These are phyloP conservation scores for Eragrostis tef DNA, from an alignment of 202 grass and related monocot genomes.

Conservation along the genomic window DNA sequence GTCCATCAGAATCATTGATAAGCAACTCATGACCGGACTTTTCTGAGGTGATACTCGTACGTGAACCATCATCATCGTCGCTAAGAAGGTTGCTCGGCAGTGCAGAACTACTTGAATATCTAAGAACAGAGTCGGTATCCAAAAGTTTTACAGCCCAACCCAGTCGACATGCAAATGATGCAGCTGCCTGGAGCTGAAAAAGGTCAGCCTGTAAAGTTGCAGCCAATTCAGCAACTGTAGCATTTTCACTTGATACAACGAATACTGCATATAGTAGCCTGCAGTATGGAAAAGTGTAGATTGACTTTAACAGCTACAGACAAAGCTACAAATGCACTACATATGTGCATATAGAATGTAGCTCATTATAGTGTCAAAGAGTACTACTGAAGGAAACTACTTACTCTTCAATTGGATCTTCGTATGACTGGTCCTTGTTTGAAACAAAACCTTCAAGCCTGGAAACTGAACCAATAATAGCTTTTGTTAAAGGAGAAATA, in stretches of 20 bases:
- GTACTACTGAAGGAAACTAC: conserved; percentile 34
- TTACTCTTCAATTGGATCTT: conserved; percentile 99
- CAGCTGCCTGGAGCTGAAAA: conserved; percentile 84
- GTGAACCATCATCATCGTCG: conserved; percentile 67
- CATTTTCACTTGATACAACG: conserved; percentile 97
- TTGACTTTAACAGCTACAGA: conserved; percentile 40
- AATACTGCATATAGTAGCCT: conserved; percentile 98
- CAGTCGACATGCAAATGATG: conserved; percentile 89
- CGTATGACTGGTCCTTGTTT: conserved; percentile 94
- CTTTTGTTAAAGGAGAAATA: background rate
- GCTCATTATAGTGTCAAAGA: background rate
- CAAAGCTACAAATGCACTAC: conserved; percentile 1
- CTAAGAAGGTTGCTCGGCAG: conserved; percentile 63
- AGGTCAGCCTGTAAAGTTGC: conserved; percentile 92
- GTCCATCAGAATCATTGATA: conserved; percentile 58
- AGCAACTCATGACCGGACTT: conserved; percentile 60
- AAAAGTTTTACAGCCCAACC: conserved; percentile 94
- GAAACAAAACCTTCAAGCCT: conserved; percentile 96
- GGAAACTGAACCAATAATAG: conserved; percentile 62
- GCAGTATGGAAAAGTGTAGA: conserved; percentile 45
- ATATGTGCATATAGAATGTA: conserved; percentile 33
- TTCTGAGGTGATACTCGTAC: conserved; percentile 70
- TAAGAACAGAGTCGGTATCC: conserved; percentile 71
- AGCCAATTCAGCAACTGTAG: conserved; percentile 97
- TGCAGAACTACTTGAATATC: conserved; percentile 54